Evolutionary conservation across 2,329 filamentous ascomycete genomes (phyloP), one percentile per base, ranked within the genome.

Genomic region (Monosporascus sp.): DNA sequence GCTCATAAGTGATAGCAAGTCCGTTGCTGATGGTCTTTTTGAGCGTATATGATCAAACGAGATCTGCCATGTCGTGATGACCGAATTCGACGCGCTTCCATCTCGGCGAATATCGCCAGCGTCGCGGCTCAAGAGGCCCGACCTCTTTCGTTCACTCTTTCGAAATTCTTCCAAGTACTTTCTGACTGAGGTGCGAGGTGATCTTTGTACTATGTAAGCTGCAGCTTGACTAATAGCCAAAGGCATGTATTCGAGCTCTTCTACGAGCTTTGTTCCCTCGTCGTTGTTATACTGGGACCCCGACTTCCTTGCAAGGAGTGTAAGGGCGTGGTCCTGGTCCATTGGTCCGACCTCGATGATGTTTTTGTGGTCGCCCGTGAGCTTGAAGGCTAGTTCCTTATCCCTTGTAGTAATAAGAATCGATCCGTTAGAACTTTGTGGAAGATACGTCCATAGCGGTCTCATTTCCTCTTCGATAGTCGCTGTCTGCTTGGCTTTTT

Each of bases 1-100:
- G 64, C 74, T 75, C 70, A 78, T 72, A 5, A 78, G 64, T 1
- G 72, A 74, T 0, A 79, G 56, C 9, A 78, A 58, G 17, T 74
- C 59, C 3, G 74, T 66, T 8, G 76, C 76, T 5, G 65, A 65
- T 6, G 55, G 62, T 37, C 63, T 54, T 28, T 59, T 53, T 1
- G 57, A 53, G 9, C 63, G 68, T 40, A 78, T 72, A n/a, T 72
- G 56, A 11, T 70, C 57, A 49, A 71, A 70, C 0, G 67, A 68
- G 7, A 70, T 61, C 45, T 70, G 65, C 70, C 67, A 75, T 0
- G 70, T 74, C 0, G 53, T 48, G 2, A 71, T 61, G 1, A 75
- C 59, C 1, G 71, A 68, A 49, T 74, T 70, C 37, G 60, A 60
- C 17, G 67, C 66, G 38, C 58, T 60, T 17, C 38, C 5, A 50